phyloP scores from a whole-genome alignment of 2,329 filamentous ascomycete genomes.

The Chaetomiaceae sp. region DNA sequence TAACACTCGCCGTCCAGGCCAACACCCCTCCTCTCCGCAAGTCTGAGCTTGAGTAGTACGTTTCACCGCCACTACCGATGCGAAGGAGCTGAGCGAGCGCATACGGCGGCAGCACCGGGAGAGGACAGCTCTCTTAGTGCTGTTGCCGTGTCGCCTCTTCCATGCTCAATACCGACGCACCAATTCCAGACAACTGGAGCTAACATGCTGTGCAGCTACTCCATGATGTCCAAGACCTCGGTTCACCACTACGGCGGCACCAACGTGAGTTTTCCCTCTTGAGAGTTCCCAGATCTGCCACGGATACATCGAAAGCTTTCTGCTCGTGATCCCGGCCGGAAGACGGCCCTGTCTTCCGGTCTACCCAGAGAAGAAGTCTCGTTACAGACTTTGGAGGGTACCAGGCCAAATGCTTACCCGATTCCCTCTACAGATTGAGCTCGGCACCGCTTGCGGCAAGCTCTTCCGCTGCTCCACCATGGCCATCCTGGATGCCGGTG shows the following conservation, averaged over 20 bases:
- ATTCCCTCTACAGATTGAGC: slow-evolving; percentile 69
- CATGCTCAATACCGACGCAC: neutral
- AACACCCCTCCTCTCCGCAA: slow-evolving; percentile 98
- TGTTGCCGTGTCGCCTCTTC: neutral
- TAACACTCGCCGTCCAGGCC: too few species aligned
- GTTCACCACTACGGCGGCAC: slow-evolving; percentile 98
- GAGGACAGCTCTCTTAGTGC: neutral
- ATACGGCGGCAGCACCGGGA: neutral
- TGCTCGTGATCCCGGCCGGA: slow-evolving; percentile 22
- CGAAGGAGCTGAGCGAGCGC: neutral
- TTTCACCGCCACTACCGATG: neutral
- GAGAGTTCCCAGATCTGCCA: slow-evolving; percentile 7
- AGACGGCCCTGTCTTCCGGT: slow-evolving; percentile 31
- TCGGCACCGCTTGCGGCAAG: slow-evolving; percentile 97
- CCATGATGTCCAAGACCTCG: slow-evolving; percentile 85
- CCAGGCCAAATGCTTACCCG: slow-evolving; percentile 44
- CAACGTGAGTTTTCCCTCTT: slow-evolving; percentile 70
- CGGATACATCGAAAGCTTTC: slow-evolving; percentile 7
- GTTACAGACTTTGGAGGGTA: slow-evolving; percentile 80
- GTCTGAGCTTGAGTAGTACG: slow-evolving; percentile 77
- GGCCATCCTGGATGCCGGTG: slow-evolving; percentile 93
- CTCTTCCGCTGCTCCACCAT: slow-evolving; percentile 86
- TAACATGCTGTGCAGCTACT: slow-evolving; percentile 50
- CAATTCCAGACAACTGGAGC: neutral
- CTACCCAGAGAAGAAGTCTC: slow-evolving; percentile 89